phyloP scores from a whole-genome alignment of 805 yeast genomes.

The Tetrapisispora iriomotensis region DNA sequence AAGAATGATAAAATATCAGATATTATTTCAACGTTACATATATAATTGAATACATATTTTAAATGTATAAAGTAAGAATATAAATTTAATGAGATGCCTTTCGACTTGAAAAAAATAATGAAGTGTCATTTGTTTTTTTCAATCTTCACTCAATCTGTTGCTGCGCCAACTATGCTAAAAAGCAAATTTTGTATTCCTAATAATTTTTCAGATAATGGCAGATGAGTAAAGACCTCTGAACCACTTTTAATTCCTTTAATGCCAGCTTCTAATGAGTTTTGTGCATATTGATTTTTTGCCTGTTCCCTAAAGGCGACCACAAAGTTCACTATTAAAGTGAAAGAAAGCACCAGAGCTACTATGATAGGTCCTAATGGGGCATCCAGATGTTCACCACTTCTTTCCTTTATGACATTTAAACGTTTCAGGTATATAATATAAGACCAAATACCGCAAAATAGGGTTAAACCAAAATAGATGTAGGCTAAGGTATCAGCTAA shows the following conservation, averaged over 20 bases:
- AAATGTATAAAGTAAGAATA: too few relatives aligned
- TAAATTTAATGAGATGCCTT: too few relatives aligned
- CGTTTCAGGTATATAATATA: slow-evolving; percentile 66
- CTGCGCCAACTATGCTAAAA: slow-evolving; percentile 30
- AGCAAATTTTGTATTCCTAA: slow-evolving; percentile 24
- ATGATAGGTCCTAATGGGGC: slow-evolving; percentile 83
- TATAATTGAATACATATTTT: too few relatives aligned
- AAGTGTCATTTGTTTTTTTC: too few relatives aligned
- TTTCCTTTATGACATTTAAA: slow-evolving; percentile 59
- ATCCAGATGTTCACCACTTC: slow-evolving; percentile 83
- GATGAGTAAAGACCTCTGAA: neutral
- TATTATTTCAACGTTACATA: too few relatives aligned
- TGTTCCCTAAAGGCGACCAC: slow-evolving; percentile 48
- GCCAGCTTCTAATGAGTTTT: neutral
- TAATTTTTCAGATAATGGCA: slow-evolving; percentile 13
- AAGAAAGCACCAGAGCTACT: slow-evolving; percentile 57
- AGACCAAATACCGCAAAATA: slow-evolving; percentile 86
- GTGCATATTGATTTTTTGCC: slow-evolving; percentile 7
- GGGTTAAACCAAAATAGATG: slow-evolving; percentile 66
- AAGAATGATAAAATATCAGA: too few relatives aligned
- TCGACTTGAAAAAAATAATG: too few relatives aligned
- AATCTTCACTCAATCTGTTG: too few relatives aligned
- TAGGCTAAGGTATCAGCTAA: slow-evolving; percentile 68
- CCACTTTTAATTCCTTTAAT: neutral
- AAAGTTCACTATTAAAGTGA: slow-evolving; percentile 64